Base-by-base conservation (phyloP, 305 asterid genomes). In the Andrographis paniculata region DNA sequence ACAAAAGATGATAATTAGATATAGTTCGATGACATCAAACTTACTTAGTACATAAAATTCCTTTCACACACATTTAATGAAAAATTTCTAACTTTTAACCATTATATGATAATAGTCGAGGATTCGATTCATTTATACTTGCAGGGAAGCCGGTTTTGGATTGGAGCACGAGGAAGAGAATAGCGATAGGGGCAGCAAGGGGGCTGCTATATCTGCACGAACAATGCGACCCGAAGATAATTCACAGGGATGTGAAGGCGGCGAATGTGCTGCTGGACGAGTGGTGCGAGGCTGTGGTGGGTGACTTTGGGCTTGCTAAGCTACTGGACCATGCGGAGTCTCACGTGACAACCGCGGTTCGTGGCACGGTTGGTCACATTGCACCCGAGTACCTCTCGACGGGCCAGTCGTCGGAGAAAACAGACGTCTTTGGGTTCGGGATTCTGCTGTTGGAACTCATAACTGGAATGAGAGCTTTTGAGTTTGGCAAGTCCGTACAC, bases 301-400 rank as follows among this genome's bases (percentile, higher is more conserved):
- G 98, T 23, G 98, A 89, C 36, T 85, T 89, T 38, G 98, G 98
- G 58, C 94, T 89, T 21, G 98, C 96, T 6, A 89, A 89, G 60
- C 87, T 80, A 18, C 87, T 89, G 15, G 98, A 89, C 49, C 98
- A 89, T 31, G 84, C 72, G 3, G 92, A 89, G 17, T 82, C 98
- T 18, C 98, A 89, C 6, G 98, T 89, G 1, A 89, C 98, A 23
- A 89, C 98, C 3, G 98, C 98, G 24, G 98, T 86, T 24, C 86
- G 98, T n/a, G 98, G 98, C 39, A 89, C 98, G 0, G 96, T 89
- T 2, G 98, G 98, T 14, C 98, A 89, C 57, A 89, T 89, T 45
- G 98, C 98, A 0, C 98, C 98, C 0, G 98, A 85, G 31, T 89
- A 89, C 62, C 94, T 85, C 60, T 89, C 96, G 13, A 86, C 96